These are phyloP conservation scores for slime mould (Dictyostelium discoideum) DNA, from an alignment of 78 protist species.

Conservation along the genomic window dicty_2.7 NC_007088.5:1335001-1335500, in stretches of 20 bases:
- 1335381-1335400: conserved; percentile 95
- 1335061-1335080: conserved; percentile 96
- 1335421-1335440: conserved; percentile 94
- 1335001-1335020: conserved; percentile 94
- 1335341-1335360: conserved; percentile 98
- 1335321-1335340: conserved; percentile 92
- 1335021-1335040: conserved; percentile 97
- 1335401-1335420: conserved; percentile 91
- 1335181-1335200: conserved; percentile 99
- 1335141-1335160: conserved; percentile 98
- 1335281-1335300: not conserved
- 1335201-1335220: conserved; percentile 98
- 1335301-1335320: not conserved
- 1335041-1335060: conserved; percentile 98
- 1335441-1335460: conserved; percentile 95
- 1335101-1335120: conserved; percentile 97
- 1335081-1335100: conserved; percentile 95
- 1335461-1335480: conserved; percentile 60
- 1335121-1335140: conserved; percentile 96
- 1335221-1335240: conserved; percentile 93
- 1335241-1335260: not conserved
- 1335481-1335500: not conserved
- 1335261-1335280: not conserved
- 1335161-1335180: conserved; percentile 99
- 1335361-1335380: conserved; percentile 91